These are phyloP conservation scores for Ustilago bromivora DNA, from an alignment of 1,284 basidiomycete species.

Conservation along the genomic window DNA sequence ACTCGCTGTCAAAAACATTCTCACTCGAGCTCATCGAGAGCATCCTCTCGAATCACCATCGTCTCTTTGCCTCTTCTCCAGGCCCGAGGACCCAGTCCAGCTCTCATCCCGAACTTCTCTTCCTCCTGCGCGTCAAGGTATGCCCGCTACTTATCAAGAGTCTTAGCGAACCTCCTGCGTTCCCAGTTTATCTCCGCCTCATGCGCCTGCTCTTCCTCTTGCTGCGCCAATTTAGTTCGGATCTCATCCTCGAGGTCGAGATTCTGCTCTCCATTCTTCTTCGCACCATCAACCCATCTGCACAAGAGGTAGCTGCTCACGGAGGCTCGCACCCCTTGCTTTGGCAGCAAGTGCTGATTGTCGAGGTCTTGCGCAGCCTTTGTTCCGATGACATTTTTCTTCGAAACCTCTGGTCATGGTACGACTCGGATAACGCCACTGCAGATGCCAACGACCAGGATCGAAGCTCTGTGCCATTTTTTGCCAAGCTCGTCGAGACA, in stretches of 20 bases:
- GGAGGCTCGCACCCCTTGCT: conserved; percentile 36
- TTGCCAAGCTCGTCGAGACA: conserved; percentile 56
- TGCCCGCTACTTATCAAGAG: conserved; percentile 89
- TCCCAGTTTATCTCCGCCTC: conserved; percentile 88
- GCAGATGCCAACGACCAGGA: conserved; percentile 7
- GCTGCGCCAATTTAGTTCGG: conserved; percentile 87
- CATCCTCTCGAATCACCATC: conserved; percentile 92
- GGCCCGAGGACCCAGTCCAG: conserved; percentile 4
- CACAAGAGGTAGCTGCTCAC: conserved; percentile 35
- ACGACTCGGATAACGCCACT: conserved; percentile 32
- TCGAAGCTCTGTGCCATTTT: conserved; percentile 43
- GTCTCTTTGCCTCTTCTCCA: conserved; percentile 74
- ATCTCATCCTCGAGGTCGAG: conserved; percentile 71
- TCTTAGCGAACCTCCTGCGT: conserved; percentile 78
- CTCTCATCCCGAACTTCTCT: conserved; percentile 80
- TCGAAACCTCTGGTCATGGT: conserved; percentile 64
- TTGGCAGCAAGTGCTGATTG: conserved; percentile 66
- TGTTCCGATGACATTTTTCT: conserved; percentile 62
- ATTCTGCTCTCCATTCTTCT: conserved; percentile 67
- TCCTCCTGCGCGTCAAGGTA: conserved; percentile 86
- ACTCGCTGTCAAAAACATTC: conserved; percentile 90
- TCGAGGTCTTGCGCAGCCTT: conserved; percentile 63
- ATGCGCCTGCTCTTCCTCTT: conserved; percentile 92
- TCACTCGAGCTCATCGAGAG: conserved; percentile 96
- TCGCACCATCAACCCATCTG: conserved; percentile 39